Percentiles rank a stretch among this genome's conserved stretches.
Conservation (phyloP, 2,329 filamentous ascomycete genomes). For the Magnaporthiopsis incrustans region DNA sequence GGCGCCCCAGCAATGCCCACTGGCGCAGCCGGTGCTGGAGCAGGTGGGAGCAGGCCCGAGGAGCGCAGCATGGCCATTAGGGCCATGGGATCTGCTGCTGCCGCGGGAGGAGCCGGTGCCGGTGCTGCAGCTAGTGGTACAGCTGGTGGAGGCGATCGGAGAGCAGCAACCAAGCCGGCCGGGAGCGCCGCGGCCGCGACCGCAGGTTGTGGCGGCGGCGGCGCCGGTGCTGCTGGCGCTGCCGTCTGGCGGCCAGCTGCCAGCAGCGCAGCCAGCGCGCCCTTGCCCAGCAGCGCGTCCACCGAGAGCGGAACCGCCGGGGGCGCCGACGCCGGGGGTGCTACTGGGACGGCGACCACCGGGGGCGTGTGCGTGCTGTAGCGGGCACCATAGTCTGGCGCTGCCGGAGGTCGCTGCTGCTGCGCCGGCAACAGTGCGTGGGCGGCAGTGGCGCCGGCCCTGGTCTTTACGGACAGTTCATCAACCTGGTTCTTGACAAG, state of each 20-base stretch:
- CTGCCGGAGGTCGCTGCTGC: conserved; percentile 19
- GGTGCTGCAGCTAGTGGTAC: conserved; percentile 28
- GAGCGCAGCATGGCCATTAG: conserved; percentile 61
- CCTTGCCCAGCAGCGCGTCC: conserved; percentile 51
- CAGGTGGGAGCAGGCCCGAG: conserved; percentile 53
- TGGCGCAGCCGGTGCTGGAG: conserved; percentile 24
- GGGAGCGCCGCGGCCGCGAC: conserved; percentile 21
- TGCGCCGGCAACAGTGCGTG: background rate
- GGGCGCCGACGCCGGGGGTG: conserved; percentile 21
- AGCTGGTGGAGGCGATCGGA: conserved; percentile 19
- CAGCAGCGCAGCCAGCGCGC: conserved; percentile 52
- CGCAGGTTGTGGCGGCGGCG: conserved; percentile 36
- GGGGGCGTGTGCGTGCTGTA: conserved; percentile 8
- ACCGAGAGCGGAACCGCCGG: conserved; percentile 33
- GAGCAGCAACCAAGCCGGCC: conserved; percentile 10
- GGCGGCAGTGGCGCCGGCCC: conserved; percentile 21
- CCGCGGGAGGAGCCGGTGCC: conserved; percentile 20
- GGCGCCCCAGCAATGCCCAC: no score
- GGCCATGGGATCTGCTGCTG: conserved; percentile 42
- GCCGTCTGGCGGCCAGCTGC: conserved; percentile 40
- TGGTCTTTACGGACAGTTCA: conserved; percentile 59
- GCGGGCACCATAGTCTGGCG: conserved; percentile 8
- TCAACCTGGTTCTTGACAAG: conserved; percentile 80
- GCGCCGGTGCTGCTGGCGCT: conserved; percentile 30
- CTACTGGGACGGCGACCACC: conserved; percentile 26